Base-by-base conservation (phyloP, 208 protist species). In the Acanthamoeba sp. region DNA sequence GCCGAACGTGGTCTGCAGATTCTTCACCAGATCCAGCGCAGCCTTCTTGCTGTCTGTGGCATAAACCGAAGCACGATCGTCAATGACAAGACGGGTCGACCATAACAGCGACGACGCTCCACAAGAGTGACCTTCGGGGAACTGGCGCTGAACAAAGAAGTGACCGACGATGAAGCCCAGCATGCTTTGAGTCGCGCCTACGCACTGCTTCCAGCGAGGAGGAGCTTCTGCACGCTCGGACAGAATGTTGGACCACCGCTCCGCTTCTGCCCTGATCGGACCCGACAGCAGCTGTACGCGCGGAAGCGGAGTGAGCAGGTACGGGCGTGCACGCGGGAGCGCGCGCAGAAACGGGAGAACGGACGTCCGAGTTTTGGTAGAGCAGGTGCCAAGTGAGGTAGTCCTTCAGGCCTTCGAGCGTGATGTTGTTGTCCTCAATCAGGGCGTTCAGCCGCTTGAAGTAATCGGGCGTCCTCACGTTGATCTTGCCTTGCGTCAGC, bases 101-200 rank as follows among this genome's bases (percentile, higher is more conserved):
- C 52, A 22, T 14, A 82, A 29, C 14, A 82, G 29, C 42, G 42
- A 29, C 73, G 6, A 27, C 73, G 10, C 3, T 40, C 42, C 4
- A 42, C 22, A 14, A 3, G n/a, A 92, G 4, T 9, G 20, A 92
- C 57, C 59, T 29, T 14, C 16, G 36, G 50, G 87, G 73, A 73
- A 92, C n/a, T 50, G 45, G 20, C n/a, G n/a, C 36, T 76, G 20
- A 2, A 92, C 50, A n/a, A 55, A 92, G 22, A 55, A 34, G 87
- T 92, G 59, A 42, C 87, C 87, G 27, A 92, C 29, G 36, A 92
- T 36, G 57, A 76, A 92, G 57, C 87, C 87, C 29, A 92, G 32
- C 14, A 48, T 76, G 36, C 24, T 10, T 22, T 92, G n/a, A 4
- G 87, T 92, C 14, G 62, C 38, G 29, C 20, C 10, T 4, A 48